Evolutionary conservation across 75 land plant species (phyloP), one percentile per base, ranked within the genome.

Genomic region (Chamaecyparis obtusa): DNA sequence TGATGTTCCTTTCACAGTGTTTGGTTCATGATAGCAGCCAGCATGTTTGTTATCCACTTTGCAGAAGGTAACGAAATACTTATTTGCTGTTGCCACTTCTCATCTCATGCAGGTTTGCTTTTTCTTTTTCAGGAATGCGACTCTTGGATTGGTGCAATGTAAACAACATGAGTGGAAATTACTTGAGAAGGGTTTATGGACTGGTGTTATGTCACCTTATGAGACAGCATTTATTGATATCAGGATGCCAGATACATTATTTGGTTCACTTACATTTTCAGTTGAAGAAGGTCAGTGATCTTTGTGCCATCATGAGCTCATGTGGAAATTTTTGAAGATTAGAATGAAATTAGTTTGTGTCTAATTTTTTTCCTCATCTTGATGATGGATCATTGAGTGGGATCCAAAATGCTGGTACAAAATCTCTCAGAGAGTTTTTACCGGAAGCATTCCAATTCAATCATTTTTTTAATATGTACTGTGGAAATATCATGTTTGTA

Each of bases 111-210:
- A 24, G 69, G n/a, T 64, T 64, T 39, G 2, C 9, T 48, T 19
- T 56, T 9, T 85, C 0, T 5, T 60, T 85, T 13, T 41, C 93
- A 96, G 96, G 87, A 97, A 97, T 87, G 86, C 86, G 39, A 92
- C 96, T 19, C 85, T 94, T 86, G 95, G 89, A 36, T 79, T 93
- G 60, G 94, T 95, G 48, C 92, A 94, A 56, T 95, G 97, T 64
- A 88, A 87, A 21, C 90, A 93, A 24, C 94, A 94, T 84, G 89
- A 91, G 41, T 97, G 99, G 99, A 87, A 89, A 84, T 15, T 84
- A 84, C 77, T 94, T 7, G 94, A 94, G 84, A 94, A 95, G 54
- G 96, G 96, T 36, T 37, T 88, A 35, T 96, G 97, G 96, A 93
- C 84, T 90, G 86, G 89, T 57, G 39, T 81, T 60, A 91, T 93